These are phyloP conservation scores for Geranium brycei DNA, from an alignment of 345 rosid species.

Conservation along the genomic window DNA sequence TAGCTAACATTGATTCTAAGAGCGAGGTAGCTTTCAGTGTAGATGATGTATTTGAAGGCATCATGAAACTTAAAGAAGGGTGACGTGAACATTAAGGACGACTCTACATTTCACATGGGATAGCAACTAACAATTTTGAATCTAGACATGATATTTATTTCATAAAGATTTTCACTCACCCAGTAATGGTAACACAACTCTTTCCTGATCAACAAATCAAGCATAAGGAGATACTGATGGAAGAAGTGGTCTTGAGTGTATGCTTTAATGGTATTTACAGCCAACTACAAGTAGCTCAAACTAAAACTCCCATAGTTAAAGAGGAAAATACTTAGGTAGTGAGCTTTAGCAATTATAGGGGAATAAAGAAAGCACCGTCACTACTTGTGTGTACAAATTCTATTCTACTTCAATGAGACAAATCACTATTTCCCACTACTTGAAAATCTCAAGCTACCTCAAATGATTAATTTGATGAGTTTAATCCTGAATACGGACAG, in stretches of 20 bases:
- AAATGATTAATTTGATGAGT: neutral
- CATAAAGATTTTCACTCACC: neutral
- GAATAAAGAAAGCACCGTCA: neutral
- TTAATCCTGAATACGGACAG: neutral
- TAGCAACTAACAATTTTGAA: too few species aligned
- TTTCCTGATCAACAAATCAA: neutral
- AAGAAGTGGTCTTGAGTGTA: neutral
- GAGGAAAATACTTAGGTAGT: too few species aligned
- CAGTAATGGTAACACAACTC: neutral
- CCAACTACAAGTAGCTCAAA: neutral
- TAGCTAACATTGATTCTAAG: neutral
- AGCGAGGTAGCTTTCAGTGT: neutral
- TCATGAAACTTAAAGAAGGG: neutral
- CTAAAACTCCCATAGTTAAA: too few species aligned
- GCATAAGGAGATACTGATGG: neutral
- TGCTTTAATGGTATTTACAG: neutral
- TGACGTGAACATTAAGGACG: neutral
- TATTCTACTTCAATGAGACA: neutral
- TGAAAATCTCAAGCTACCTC: neutral
- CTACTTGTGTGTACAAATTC: neutral
- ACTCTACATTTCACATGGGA: neutral
- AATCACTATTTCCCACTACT: neutral
- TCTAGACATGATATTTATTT: neutral
- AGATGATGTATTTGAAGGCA: neutral
- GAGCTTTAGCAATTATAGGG: neutral